Conservation (phyloP, 2,329 filamentous ascomycete genomes). For the Cladophialophora bantiana region DNA sequence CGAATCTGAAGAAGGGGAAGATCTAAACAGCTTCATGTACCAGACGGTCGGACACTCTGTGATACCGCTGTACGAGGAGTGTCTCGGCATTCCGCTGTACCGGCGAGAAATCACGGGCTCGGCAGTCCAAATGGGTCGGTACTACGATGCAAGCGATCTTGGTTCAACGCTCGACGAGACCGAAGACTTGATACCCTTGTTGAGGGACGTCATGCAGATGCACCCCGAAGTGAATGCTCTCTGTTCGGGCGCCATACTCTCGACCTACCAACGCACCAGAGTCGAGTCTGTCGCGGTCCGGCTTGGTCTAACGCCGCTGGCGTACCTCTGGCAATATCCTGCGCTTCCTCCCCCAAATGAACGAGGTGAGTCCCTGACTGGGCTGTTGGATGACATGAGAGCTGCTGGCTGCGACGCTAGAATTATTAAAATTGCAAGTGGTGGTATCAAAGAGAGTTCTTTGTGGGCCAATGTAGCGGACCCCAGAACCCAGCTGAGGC, state of each 20-base stretch:
- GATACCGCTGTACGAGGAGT: slow-evolving; percentile 81
- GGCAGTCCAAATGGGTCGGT: slow-evolving; percentile 72
- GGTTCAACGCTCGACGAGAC: slow-evolving; percentile 72
- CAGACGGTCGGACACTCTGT: slow-evolving; percentile 92
- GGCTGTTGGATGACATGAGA: slow-evolving; percentile 81
- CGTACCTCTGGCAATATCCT: slow-evolving; percentile 93
- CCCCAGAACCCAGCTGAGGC: slow-evolving; percentile 51
- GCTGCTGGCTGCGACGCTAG: slow-evolving; percentile 80
- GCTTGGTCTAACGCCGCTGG: slow-evolving; percentile 80
- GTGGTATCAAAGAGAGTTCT: slow-evolving; percentile 79
- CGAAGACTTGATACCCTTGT: slow-evolving; percentile 79
- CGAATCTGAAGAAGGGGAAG: slow-evolving; percentile 57
- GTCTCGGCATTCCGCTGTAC: slow-evolving; percentile 83
- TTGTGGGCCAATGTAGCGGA: slow-evolving; percentile 82
- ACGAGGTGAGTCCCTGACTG: slow-evolving; percentile 42
- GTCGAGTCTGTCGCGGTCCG: slow-evolving; percentile 89
- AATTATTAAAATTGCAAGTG: slow-evolving; percentile 93
- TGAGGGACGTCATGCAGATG: slow-evolving; percentile 68
- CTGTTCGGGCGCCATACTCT: slow-evolving; percentile 89
- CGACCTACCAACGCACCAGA: slow-evolving; percentile 94
- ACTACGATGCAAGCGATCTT: slow-evolving; percentile 63
- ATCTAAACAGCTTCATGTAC: slow-evolving; percentile 99
- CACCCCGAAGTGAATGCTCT: slow-evolving; percentile 87
- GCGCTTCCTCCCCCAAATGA: slow-evolving; percentile 63
- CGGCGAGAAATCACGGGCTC: slow-evolving; percentile 76